Base-by-base conservation (phyloP, 768 basidiomycete genomes). In the Hydnum rufescens region DNA sequence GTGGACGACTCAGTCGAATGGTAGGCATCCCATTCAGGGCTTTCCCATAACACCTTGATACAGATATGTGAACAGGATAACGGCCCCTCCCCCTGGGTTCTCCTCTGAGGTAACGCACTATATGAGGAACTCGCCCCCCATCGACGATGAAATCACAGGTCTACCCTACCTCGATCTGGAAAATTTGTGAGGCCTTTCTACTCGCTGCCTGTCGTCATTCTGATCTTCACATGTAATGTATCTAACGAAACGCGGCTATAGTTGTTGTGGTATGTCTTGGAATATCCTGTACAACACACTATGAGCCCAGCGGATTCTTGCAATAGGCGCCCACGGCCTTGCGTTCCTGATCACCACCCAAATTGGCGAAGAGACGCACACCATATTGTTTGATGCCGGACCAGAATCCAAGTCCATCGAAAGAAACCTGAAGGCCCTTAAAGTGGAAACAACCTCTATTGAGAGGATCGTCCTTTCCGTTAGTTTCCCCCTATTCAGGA, bases 1-100 rank as follows among this genome's bases (percentile, higher is more conserved):
- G 80, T 85, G 28, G 83, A 85, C 61, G 82, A 85, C 58, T 70
- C 64, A 53, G 76, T 86, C 32, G 85, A 88, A 78, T 87, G 85
- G 84, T 79, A 57, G 44, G 58, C 54, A 19, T 42, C 49, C 23
- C 26, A 36, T 52, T 30, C 42, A 42, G 26, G 28, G 8, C 16
- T 30, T 19, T 36, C 36, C 36, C 8, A 5, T 39, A 13, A 18
- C 42, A 30, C 29, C 28, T 34, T 25, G n/a, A 25, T 2, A 55
- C 19, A 19, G n/a, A 55, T 4, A 2, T 29, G 6, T 0, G 5
- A 4, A 31, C 18, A 84, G 82, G 82, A 79, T 87, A 73, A 80
- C 80, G 6, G 77, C 76, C 61, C 64, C 87, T 4, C 86, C 87
- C 4, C 73, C 79, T 1, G 82, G 82, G 4, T 88, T 88, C 63